Conservation (phyloP, 148 eudicot species). For the Rhododendron simsii region DNA sequence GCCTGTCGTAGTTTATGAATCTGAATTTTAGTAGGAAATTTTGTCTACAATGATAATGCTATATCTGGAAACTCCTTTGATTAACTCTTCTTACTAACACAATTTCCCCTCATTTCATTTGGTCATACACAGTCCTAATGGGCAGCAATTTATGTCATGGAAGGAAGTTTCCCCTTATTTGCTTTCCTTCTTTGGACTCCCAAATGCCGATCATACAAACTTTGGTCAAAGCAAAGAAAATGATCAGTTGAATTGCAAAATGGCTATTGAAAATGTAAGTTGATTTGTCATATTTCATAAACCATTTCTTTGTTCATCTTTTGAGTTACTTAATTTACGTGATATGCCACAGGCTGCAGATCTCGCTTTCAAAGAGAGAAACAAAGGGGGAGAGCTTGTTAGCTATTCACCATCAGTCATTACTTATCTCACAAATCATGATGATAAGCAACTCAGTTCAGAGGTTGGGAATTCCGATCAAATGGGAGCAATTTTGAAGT, state of each 20-base stretch:
- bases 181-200: conserved; percentile 55
- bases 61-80: background rate
- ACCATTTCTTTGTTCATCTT: background rate
- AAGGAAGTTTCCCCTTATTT: conserved; percentile 86
- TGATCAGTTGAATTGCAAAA: conserved; percentile 21
- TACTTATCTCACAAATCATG: conserved; percentile 21
- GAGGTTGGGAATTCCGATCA: conserved; percentile 25
- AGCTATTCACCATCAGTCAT: conserved; percentile 20
- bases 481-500: conserved; percentile 34
- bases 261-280: conserved; percentile 52
- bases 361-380: conserved; percentile 13
- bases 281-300: conserved; percentile 3
- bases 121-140: conserved; percentile 67
- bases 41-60: background rate
- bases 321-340: background rate
- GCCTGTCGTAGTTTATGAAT: background rate
- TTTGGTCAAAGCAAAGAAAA: conserved; percentile 21
- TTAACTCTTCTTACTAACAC: conserved; percentile 21
- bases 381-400: conserved; percentile 9
- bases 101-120: conserved; percentile 10
- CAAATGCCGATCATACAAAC: conserved; percentile 30
- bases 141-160: conserved; percentile 75
- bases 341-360: conserved; percentile 40
- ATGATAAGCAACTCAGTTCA: conserved; percentile 32
- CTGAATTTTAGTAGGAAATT: background rate